A percentile compares a stretch with the other conserved stretches of the same genome.
Evolutionary conservation across 1,284 basidiomycete species (phyloP).

Genomic region (Ceratobasidium sp.): DNA sequence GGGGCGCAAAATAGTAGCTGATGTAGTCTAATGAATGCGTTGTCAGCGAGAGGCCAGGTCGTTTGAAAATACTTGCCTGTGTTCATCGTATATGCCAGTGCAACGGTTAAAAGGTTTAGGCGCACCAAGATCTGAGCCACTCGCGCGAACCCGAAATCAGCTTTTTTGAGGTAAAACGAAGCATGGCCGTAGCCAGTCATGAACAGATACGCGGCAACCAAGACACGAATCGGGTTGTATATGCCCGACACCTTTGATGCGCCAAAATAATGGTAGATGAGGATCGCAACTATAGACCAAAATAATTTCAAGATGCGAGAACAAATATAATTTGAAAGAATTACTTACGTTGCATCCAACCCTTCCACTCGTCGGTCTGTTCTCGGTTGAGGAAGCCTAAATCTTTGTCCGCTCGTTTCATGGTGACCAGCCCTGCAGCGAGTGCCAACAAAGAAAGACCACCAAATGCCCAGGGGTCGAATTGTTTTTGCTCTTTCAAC

Average conservation of each 20-base stretch:
- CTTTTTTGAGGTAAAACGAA: conserved; percentile 84
- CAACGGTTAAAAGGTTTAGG: conserved; percentile 82
- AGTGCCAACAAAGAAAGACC: conserved; percentile 68
- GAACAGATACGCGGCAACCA: conserved; percentile 89
- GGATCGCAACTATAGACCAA: conserved; percentile 72
- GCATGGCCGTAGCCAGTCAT: conserved; percentile 82
- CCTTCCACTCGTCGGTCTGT: conserved; percentile 95
- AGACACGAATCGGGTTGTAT: conserved; percentile 87
- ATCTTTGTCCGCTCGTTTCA: conserved; percentile 80
- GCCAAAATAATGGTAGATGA: conserved; percentile 89
- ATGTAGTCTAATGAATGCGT: conserved; percentile 67
- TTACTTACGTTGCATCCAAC: conserved; percentile 90
- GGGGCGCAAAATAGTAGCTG: conserved; percentile 86
- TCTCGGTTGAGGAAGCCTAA: conserved; percentile 88
- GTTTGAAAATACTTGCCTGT: conserved; percentile 56
- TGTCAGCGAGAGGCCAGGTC: background rate
- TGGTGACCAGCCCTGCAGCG: conserved; percentile 68
- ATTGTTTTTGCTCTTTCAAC: conserved; percentile 89
- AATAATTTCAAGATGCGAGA: conserved; percentile 22
- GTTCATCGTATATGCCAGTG: conserved; percentile 88
- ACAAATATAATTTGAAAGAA: background rate
- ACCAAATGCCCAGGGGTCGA: conserved; percentile 73
- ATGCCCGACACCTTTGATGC: conserved; percentile 89
- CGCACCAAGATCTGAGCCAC: conserved; percentile 83
- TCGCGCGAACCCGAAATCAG: conserved; percentile 81